phyloP scores from a whole-genome alignment of 345 rosid species.

The Salix caprea region DNA sequence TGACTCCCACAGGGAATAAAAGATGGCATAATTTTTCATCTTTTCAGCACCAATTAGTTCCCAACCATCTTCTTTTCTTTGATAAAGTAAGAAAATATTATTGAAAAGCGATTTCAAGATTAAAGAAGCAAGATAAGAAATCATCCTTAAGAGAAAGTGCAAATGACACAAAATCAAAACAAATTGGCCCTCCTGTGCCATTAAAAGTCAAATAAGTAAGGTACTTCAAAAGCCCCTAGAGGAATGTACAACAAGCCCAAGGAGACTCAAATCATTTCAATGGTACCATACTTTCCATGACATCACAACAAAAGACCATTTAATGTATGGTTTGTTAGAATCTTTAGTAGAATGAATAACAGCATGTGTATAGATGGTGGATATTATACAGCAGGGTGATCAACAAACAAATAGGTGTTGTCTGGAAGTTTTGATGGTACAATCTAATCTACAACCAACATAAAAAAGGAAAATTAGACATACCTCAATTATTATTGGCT shows the following conservation, averaged over 20 bases:
- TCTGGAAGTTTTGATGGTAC: not conserved
- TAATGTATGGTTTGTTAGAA: not conserved
- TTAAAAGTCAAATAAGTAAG: not conserved
- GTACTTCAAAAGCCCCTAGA: not conserved
- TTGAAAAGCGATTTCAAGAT: not conserved
- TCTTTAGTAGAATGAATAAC: not conserved
- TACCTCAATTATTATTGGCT: conserved; percentile 97
- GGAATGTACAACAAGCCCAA: not conserved
- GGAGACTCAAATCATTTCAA: not conserved
- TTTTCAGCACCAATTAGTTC: not conserved
- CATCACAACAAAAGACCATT: not conserved
- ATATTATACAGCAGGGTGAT: not conserved
- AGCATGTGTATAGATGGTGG: not conserved
- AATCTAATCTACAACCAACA: not conserved
- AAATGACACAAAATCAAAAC: not conserved
- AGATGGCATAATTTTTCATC: not conserved
- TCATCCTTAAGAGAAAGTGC: not conserved
- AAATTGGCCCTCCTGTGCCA: not conserved
- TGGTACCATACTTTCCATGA: not conserved
- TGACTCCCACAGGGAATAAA: not conserved
- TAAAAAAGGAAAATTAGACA: not conserved
- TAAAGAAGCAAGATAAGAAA: not conserved
- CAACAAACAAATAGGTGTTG: not conserved
- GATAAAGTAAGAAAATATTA: not conserved
- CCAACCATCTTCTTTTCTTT: not conserved